phyloP scores from a whole-genome alignment of 2,329 filamentous ascomycete genomes.

The Fusarium sp. region DNA sequence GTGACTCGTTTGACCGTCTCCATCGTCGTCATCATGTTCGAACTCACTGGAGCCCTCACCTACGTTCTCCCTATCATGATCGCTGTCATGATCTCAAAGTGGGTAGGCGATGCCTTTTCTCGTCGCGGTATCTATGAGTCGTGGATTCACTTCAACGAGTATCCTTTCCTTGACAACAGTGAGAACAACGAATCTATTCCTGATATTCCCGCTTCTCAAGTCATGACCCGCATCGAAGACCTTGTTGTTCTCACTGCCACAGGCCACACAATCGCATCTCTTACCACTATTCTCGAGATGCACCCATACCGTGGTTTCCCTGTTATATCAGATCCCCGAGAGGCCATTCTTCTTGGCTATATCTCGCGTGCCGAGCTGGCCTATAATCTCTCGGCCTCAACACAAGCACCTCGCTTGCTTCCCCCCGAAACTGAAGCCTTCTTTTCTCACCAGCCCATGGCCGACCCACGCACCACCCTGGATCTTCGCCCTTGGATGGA shows the following conservation, averaged over 20 bases:
- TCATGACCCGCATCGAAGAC: constrained; percentile 95
- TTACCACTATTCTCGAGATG: constrained; percentile 76
- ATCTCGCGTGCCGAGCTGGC: constrained; percentile 91
- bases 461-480: constrained; percentile 80
- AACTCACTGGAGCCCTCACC: constrained; percentile 93
- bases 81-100: constrained; percentile 97
- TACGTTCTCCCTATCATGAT: constrained; percentile 99
- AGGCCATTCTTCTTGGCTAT: constrained; percentile 88
- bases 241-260: constrained; percentile 88
- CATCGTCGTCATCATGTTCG: constrained; percentile 99
- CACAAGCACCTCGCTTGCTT: constrained; percentile 69
- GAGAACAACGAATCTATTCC: constrained; percentile 80
- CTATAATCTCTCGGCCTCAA: constrained; percentile 75
- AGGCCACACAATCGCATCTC: constrained; percentile 84
- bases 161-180: constrained; percentile 93
- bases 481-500: constrained; percentile 99
- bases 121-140: constrained; percentile 95
- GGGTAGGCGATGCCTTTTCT: constrained; percentile 96
- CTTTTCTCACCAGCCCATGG: constrained; percentile 86
- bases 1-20: constrained; percentile 97
- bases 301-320: constrained; percentile 92
- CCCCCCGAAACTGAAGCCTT: constrained; percentile 80
- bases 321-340: constrained; percentile 81
- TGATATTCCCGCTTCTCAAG: constrained; percentile 84
- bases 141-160: constrained; percentile 97